Percentiles rank a stretch among this genome's conserved stretches.
phyloP scores from a whole-genome alignment of 345 rosid species.

The Boechera stricta region DNA sequence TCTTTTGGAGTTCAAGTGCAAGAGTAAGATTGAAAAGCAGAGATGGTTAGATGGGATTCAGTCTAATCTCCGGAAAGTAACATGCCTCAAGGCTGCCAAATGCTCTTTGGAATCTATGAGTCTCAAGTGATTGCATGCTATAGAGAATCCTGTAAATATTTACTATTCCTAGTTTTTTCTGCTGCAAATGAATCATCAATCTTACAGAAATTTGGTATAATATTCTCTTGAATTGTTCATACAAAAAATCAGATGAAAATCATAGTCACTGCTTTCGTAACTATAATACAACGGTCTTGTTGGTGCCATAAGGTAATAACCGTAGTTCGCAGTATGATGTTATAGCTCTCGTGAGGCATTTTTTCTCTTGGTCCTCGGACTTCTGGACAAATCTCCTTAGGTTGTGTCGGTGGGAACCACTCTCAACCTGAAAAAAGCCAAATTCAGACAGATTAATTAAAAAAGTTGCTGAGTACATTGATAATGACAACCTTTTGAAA shows the following conservation, averaged over 20 bases:
- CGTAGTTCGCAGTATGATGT: constrained; percentile 84
- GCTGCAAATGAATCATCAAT: constrained; percentile 32
- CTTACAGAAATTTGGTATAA: constrained; percentile 22
- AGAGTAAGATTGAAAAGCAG: constrained; percentile 76
- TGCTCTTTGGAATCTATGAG: constrained; percentile 57
- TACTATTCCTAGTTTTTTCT: constrained; percentile 32
- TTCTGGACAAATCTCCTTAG: constrained; percentile 78
- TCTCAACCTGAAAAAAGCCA: constrained; percentile 75
- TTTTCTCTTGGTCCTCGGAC: constrained; percentile 92
- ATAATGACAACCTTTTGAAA: constrained; percentile 9
- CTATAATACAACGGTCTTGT: constrained; percentile 84
- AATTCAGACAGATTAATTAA: constrained; percentile 10
- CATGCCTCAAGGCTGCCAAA: constrained; percentile 53
- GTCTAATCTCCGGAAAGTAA: constrained; percentile 60
- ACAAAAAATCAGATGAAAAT: constrained; percentile 33
- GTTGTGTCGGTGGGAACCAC: constrained; percentile 90
- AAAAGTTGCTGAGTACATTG: constrained; percentile 20
- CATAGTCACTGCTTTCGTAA: constrained; percentile 54
- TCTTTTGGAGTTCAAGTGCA: constrained; percentile 87
- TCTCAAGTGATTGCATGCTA: constrained; percentile 36
- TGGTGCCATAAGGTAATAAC: constrained; percentile 69
- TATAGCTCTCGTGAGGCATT: constrained; percentile 81
- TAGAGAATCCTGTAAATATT: constrained; percentile 32
- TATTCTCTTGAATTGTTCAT: constrained; percentile 13
- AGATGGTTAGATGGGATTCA: constrained; percentile 82